These are phyloP conservation scores for Hyphodiscus sp. DNA, from an alignment of 2,329 filamentous ascomycete species.

Conservation along the genomic window DNA sequence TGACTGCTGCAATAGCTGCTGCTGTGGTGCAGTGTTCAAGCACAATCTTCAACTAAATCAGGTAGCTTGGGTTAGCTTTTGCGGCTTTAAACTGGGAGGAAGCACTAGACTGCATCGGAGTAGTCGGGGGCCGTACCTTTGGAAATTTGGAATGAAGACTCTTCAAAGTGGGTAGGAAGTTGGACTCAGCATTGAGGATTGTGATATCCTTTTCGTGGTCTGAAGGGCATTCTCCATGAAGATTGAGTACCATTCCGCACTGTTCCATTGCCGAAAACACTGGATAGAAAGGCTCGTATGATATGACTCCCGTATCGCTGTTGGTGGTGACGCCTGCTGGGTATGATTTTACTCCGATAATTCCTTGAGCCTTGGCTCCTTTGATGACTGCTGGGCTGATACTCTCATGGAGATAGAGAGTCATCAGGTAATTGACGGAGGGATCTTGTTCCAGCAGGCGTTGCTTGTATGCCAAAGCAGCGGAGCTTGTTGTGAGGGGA, in stretches of 20 bases:
- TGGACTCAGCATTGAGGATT: conserved; percentile 46
- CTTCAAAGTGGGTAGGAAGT: conserved; percentile 73
- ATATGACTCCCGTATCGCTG: conserved; percentile 60
- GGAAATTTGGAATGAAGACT: conserved; percentile 70
- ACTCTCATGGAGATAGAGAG: conserved; percentile 41
- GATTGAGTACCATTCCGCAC: conserved; percentile 72
- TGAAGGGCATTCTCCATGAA: conserved; percentile 74
- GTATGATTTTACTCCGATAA: conserved; percentile 16
- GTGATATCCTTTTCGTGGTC: conserved; percentile 20
- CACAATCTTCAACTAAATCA: neutral
- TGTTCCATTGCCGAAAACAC: conserved; percentile 86
- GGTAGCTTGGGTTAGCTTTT: neutral
- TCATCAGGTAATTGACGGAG: conserved; percentile 49
- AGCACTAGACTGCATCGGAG: conserved; percentile 15
- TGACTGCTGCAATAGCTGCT: neutral
- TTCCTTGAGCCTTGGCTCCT: conserved; percentile 14
- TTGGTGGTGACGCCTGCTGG: conserved; percentile 55
- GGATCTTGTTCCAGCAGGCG: neutral
- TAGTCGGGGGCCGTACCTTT: conserved; percentile 35
- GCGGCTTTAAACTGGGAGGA: neutral
- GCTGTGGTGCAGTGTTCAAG: neutral
- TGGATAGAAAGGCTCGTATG: conserved; percentile 62
- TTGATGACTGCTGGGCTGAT: conserved; percentile 15
- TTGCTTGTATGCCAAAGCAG: conserved; percentile 27
- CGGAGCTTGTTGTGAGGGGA: conserved; percentile 24